Conservation (phyloP, 345 rosid species). For the Salix udensis region DNA sequence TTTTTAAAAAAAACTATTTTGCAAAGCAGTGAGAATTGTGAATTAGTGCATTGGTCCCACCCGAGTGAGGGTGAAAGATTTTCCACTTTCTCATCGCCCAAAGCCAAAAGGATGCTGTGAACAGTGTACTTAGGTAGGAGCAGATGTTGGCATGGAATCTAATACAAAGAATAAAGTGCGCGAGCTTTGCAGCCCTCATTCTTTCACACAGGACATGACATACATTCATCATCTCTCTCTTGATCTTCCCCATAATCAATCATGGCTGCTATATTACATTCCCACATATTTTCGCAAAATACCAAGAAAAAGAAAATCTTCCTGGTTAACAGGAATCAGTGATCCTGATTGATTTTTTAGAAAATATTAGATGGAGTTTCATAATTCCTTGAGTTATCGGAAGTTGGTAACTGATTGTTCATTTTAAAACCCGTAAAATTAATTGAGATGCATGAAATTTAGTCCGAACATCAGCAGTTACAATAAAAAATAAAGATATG, state of each 20-base stretch:
- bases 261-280: too few species aligned
- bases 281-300: background rate
- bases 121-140: conserved; percentile 9
- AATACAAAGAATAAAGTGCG: conserved; percentile 9
- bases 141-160: background rate
- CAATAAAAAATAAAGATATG: too few species aligned
- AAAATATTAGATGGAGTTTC: too few species aligned
- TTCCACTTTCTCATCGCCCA: conserved; percentile 26
- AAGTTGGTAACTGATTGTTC: rapidly evolving
- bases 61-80: too few species aligned
- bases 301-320: too few species aligned
- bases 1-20: too few species aligned
- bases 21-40: too few species aligned
- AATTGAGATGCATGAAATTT: rapidly evolving
- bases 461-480: rapidly evolving
- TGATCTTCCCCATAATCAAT: background rate
- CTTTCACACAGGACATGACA: background rate
- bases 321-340: too few species aligned
- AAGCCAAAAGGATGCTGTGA: conserved; percentile 16
- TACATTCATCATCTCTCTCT: background rate
- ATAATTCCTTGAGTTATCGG: too few species aligned
- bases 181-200: conserved; percentile 19
- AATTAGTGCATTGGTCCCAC: too few species aligned
- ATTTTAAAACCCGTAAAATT: too few species aligned
- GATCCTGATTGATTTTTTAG: too few species aligned